Conservation (phyloP, 2,329 filamentous ascomycete genomes). For the Hypoxylon sp. region DNA sequence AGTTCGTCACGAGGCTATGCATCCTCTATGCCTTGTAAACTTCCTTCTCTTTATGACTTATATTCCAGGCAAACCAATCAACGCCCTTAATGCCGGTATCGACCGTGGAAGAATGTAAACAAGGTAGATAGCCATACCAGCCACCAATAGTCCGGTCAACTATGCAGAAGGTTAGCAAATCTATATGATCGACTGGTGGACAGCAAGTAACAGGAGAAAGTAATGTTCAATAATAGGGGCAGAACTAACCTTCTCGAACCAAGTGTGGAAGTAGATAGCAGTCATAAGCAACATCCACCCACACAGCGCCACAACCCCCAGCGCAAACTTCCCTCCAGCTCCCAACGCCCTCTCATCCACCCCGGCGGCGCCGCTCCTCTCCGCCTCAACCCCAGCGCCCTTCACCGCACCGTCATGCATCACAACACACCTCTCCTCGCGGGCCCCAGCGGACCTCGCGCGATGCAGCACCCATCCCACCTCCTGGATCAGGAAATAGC, state of each 20-base stretch:
- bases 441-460: conserved; percentile 57
- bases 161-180: conserved; percentile 50
- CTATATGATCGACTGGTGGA: not conserved
- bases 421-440: conserved; percentile 75
- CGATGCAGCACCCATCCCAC: conserved; percentile 70
- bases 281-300: conserved; percentile 99
- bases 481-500: conserved; percentile 85
- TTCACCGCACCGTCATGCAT: conserved; percentile 76
- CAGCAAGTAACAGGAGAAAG: too few species aligned
- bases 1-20: conserved; percentile 22
- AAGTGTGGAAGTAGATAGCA: conserved; percentile 97
- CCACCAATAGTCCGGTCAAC: conserved; percentile 68
- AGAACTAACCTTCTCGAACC: conserved; percentile 89
- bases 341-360: conserved; percentile 56
- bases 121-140: conserved; percentile 61
- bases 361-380: conserved; percentile 40
- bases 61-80: conserved; percentile 66
- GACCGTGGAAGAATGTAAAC: conserved; percentile 67
- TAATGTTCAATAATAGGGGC: not conserved
- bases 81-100: conserved; percentile 59
- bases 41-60: conserved; percentile 43
- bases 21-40: not conserved
- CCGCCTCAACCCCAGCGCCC: conserved; percentile 65
- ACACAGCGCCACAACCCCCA: conserved; percentile 76
- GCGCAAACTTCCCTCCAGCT: conserved; percentile 68